Evolutionary conservation across 129 eudicot species (phyloP).

Genomic region (Helianthus annuus): HanXRQr2.0-SUNRISE NC_035433.2:84784361-84784860

Average conservation of each 20-base stretch:
- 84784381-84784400: constrained; percentile 22
- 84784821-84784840: constrained; percentile 65
- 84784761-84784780: neutral
- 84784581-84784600: constrained; percentile 10
- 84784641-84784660: constrained; percentile 17
- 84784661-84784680: neutral
- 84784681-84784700: neutral
- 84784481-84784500: constrained; percentile 75
- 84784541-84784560: constrained; percentile 41
- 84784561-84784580: constrained; percentile 30
- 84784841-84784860: constrained; percentile 60
- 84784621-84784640: constrained; percentile 21
- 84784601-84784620: constrained; percentile 4
- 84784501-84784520: constrained; percentile 78
- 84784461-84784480: constrained; percentile 63
- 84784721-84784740: constrained; percentile 22
- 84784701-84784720: constrained; percentile 11
- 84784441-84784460: constrained; percentile 62
- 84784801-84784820: constrained; percentile 68
- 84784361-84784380: neutral
- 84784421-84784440: constrained; percentile 27
- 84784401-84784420: constrained; percentile 22
- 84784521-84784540: constrained; percentile 48
- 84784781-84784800: constrained; percentile 21
- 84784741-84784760: constrained; percentile 25